phyloP scores from a whole-genome alignment of 2,329 filamentous ascomycete species.

The Aquanectria penicillioides region DNA sequence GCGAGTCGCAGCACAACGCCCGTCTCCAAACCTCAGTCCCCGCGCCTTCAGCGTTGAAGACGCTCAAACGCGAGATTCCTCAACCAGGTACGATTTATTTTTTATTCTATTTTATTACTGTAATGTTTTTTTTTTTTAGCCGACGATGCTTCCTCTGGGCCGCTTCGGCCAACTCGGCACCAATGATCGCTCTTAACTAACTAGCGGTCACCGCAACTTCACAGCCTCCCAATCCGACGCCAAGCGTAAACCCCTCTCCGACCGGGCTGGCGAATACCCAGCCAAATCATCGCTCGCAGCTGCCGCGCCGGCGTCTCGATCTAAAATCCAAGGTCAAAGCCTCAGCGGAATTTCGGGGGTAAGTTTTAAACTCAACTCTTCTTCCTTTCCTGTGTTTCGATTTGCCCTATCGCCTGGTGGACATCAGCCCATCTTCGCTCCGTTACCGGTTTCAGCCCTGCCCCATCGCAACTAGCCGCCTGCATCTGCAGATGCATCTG shows the following conservation, averaged over 20 bases:
- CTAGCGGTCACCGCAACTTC: conserved; percentile 7
- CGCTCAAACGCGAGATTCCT: conserved; percentile 62
- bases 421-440: conserved; percentile 13
- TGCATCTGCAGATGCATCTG: conserved; percentile 17
- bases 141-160: too few relatives aligned
- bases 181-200: too few relatives aligned
- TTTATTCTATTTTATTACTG: too few relatives aligned
- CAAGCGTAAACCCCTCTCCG: conserved; percentile 68
- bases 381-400: conserved; percentile 10
- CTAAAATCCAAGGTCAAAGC: conserved; percentile 57
- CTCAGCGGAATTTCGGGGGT: conserved; percentile 47
- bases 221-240: conserved; percentile 64
- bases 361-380: conserved; percentile 28
- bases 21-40: conserved; percentile 57
- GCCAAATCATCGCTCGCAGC: conserved; percentile 51
- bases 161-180: too few relatives aligned
- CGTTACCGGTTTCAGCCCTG: conserved; percentile 22
- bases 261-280: conserved; percentile 64
- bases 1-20: conserved; percentile 69
- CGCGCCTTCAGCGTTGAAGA: conserved; percentile 51
- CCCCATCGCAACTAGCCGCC: conserved; percentile 20
- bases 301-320: conserved; percentile 53
- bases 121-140: too few relatives aligned
- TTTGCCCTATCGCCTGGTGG: conserved; percentile 15
- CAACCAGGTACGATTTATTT: conserved; percentile 51